Evolutionary conservation across 768 basidiomycete genomes (phyloP), one percentile per base, ranked within the genome.

Genomic region (Leccinum obscurum): DNA sequence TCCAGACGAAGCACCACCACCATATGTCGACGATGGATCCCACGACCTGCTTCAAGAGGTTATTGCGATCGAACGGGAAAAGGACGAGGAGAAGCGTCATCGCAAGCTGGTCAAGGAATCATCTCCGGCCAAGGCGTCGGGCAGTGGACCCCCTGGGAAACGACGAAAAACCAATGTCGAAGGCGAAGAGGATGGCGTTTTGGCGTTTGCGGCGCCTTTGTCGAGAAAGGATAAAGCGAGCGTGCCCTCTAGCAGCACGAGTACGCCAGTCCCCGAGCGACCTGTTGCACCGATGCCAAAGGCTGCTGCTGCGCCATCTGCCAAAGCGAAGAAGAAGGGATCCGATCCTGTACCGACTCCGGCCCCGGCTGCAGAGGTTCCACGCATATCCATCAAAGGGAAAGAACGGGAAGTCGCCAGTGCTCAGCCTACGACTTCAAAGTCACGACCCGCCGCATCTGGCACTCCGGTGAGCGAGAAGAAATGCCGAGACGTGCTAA

Each of bases 1-100:
- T 35, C 67, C 74, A 13, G 81, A 77, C 39, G 65, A 80, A 17
- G 83, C 85, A 3, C 83, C 88, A 1, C 85, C 86, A 3, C 82
- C 87, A 3, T 88, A 88, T 68, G 81, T 87, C 49, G 89, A 92
- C 64, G 90, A 92, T 72, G 90, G 88, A n/a, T 89, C 87, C 30
- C 85, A 89, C 64, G 90, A 93, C 66, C 79, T 93, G 44, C 76
- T 91, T 3, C 88, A 91, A 70, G 90, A 92, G 70, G 89, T 93
- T 20, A 81, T 92, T 56, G 90, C 90, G 8, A 88, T 92, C 44
- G 90, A 92, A 69, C 78, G 83, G 56, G 84, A 87, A 72, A 83
- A 86, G 71, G 78, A 80, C 56, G 83, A 80, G 61, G 83, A 80
- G 61, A 78, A 77, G 44, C 81, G 81, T 30, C 78, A 79, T 28